A percentile compares a stretch with the other conserved stretches of the same genome.
Conservation (phyloP, 2,329 filamentous ascomycete genomes). For the Podosphaera leucotricha region DNA sequence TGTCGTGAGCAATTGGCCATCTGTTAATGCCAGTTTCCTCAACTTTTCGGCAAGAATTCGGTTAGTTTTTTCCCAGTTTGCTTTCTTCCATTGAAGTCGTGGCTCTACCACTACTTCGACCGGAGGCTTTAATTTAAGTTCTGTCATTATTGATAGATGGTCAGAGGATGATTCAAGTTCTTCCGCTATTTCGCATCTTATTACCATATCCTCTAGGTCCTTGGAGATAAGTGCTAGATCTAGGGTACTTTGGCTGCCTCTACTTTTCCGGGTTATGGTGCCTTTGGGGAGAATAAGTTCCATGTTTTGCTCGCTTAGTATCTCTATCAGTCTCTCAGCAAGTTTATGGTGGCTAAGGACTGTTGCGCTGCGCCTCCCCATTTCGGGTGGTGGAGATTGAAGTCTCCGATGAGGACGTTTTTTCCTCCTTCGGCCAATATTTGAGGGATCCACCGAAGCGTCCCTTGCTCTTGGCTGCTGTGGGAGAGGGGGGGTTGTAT, state of each 20-base stretch:
- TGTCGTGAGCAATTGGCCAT: too few species aligned
- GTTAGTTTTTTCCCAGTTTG: not conserved
- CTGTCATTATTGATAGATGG: not conserved
- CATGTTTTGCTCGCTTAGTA: not conserved
- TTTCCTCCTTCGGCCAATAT: not conserved
- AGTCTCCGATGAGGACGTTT: not conserved
- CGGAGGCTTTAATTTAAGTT: not conserved
- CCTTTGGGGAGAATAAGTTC: not conserved
- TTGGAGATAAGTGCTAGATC: not conserved
- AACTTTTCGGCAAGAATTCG: not conserved
- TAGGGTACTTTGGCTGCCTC: not conserved
- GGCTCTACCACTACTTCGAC: not conserved
- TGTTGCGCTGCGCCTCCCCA: constrained; percentile 1
- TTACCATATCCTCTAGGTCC: not conserved
- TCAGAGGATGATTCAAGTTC: not conserved
- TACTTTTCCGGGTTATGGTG: not conserved
- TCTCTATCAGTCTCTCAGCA: not conserved
- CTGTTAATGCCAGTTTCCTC: not conserved
- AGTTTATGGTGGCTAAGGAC: not conserved
- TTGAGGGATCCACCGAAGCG: not conserved
- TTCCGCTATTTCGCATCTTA: not conserved
- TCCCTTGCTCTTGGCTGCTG: not conserved
- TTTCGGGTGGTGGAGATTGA: not conserved
- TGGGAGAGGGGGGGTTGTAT: not conserved
- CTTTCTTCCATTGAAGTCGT: not conserved